Evolutionary conservation across 495 filamentous ascomycete genomes (phyloP).

Genomic region (Penicillium silybi): DNA sequence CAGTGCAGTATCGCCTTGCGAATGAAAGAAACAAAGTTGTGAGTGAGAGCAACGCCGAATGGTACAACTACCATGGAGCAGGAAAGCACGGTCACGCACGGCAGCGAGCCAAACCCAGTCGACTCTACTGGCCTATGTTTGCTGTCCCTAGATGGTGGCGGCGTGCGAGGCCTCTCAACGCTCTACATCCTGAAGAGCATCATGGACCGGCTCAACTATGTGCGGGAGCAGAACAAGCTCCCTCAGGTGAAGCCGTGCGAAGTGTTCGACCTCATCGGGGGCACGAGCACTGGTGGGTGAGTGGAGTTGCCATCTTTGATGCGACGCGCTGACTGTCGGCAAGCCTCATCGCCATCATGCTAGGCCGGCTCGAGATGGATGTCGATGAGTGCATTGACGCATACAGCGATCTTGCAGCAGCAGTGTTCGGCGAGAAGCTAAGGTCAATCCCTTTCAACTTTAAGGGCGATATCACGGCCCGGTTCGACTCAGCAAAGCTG

Average conservation of each 20-base stretch:
- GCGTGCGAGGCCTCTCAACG: conserved; percentile 49
- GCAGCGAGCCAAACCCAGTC: conserved; percentile 10
- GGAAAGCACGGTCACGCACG: not conserved
- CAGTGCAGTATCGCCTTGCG: not conserved
- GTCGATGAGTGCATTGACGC: conserved; percentile 45
- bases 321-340: not conserved
- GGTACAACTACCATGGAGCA: not conserved
- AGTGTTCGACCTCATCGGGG: conserved; percentile 42
- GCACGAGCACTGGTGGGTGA: conserved; percentile 40
- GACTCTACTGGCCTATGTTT: conserved; percentile 18
- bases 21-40: not conserved
- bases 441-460: conserved; percentile 24
- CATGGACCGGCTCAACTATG: conserved; percentile 35
- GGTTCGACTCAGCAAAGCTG: conserved; percentile 39
- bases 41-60: not conserved
- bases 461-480: conserved; percentile 21
- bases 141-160: conserved; percentile 51
- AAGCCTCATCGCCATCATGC: conserved; percentile 38
- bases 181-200: conserved; percentile 49
- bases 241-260: conserved; percentile 47
- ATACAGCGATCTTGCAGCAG: conserved; percentile 33
- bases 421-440: conserved; percentile 36
- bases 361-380: conserved; percentile 42
- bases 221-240: not conserved
- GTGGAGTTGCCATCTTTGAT: conserved; percentile 2